Base-by-base conservation (phyloP, 148 eudicot species). In the Amaranthus hypochondriacus region DNA sequence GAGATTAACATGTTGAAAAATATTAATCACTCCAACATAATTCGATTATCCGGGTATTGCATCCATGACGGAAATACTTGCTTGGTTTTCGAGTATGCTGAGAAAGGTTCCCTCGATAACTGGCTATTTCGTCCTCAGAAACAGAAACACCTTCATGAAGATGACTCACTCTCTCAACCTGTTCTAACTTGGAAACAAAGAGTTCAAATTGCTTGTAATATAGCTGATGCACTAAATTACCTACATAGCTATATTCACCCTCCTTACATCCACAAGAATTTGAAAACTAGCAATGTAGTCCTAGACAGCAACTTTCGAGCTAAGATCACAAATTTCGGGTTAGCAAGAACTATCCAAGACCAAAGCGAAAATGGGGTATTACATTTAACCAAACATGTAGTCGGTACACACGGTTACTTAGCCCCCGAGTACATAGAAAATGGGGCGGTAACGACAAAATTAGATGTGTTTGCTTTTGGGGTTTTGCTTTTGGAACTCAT, bases 391-490 rank as follows among this genome's bases (percentile, higher is more conserved):
- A 84, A 82, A 76, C 92, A 92, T 39, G 97, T 92, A 18, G 89
- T 92, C n/a, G 97, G 97, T 3, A 89, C 92, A 5, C 78, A 84
- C 9, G 97, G 97, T 6, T 92, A 90, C 66, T 81, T 92, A 81
- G 89, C 97, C 18, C 95, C 95, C 0, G 97, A 92, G 72, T 92
- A 89, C 74, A 82, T 92, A 2, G 95, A 89, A 77, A 83, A 83
- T n/a, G 95, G 97, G 4, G 78, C 86, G 39, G 82, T 92, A 14
- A 89, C 90, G 10, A 83, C 94, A 0, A 89, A 89, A 66, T 82
- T 92, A 15, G 97, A 92, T 77, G 88, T 89, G 2, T 92, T 79
- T 69, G 86, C 97, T 5, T 85, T 89, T 9, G 97, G 97, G 12
- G 87, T 92, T 59, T 78, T 89, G 48, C 47, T 89, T 52, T 70